Percentiles rank a stretch among this genome's conserved stretches.
These are phyloP conservation scores for Talaromyces sp. DNA, from an alignment of 2,329 filamentous ascomycete genomes.

Conservation along the genomic window DNA sequence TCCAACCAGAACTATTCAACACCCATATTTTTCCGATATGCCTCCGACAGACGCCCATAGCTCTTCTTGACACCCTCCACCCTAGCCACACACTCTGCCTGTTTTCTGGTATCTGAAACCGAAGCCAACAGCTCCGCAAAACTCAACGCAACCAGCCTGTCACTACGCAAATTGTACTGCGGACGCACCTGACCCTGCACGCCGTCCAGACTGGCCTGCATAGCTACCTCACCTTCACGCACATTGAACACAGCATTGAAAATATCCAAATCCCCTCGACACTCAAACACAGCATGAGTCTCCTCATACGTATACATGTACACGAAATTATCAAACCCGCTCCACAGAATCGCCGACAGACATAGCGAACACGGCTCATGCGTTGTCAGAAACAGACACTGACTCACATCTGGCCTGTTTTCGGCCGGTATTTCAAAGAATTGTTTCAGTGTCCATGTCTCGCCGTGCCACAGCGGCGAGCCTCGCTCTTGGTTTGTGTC, in stretches of 20 bases:
- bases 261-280: conserved; percentile 7
- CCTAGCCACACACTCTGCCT: not conserved
- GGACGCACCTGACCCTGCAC: conserved; percentile 3
- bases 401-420: not conserved
- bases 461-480: conserved; percentile 8
- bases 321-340: conserved; percentile 9
- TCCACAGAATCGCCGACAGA: conserved; percentile 8
- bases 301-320: conserved; percentile 10
- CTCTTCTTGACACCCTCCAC: conserved; percentile 2
- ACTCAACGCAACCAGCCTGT: conserved; percentile 6
- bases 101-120: not conserved
- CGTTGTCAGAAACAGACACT: conserved; percentile 6
- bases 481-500: conserved; percentile 7
- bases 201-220: conserved; percentile 6
- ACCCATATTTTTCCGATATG: conserved; percentile 6
- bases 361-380: conserved; percentile 8
- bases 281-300: conserved; percentile 8
- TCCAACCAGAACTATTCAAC: not conserved
- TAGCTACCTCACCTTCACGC: not conserved
- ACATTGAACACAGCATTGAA: conserved; percentile 8
- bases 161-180: conserved; percentile 6
- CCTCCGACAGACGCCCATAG: conserved; percentile 7
- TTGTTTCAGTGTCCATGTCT: conserved; percentile 9
- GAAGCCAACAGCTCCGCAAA: conserved; percentile 7
- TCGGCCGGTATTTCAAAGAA: conserved; percentile 5